A percentile compares a stretch with the other conserved stretches of the same genome.
Conservation (phyloP, 1,139 yeast genomes). For the Debaryomycetaceae sp. region DNA sequence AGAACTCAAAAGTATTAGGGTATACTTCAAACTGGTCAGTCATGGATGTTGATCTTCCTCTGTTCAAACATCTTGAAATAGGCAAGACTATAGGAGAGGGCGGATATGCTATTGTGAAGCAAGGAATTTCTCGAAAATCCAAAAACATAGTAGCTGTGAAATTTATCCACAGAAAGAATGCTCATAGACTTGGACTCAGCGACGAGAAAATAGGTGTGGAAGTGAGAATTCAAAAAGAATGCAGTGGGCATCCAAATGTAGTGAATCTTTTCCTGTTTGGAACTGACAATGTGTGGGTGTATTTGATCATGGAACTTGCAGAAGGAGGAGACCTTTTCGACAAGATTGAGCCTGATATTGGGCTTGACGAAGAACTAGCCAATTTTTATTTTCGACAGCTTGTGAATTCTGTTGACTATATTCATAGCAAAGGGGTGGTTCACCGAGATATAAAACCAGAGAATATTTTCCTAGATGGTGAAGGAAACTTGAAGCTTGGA, state of each 20-base stretch:
- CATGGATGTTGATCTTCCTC: slow-evolving; percentile 19
- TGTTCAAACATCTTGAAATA: slow-evolving; percentile 15
- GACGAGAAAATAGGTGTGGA: slow-evolving; percentile 51
- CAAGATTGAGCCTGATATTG: slow-evolving; percentile 71
- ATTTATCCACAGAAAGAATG: slow-evolving; percentile 48
- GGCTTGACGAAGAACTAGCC: slow-evolving; percentile 62
- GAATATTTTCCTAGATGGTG: slow-evolving; percentile 76
- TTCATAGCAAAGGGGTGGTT: slow-evolving; percentile 78
- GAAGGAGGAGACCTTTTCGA: slow-evolving; percentile 71
- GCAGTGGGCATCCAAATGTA: slow-evolving; percentile 57
- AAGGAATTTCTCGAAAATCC: slow-evolving; percentile 15
- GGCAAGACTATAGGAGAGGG: slow-evolving; percentile 32
- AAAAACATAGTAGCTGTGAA: slow-evolving; percentile 49
- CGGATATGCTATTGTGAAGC: slow-evolving; percentile 17
- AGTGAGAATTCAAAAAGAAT: slow-evolving; percentile 50
- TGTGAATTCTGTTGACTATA: slow-evolving; percentile 68
- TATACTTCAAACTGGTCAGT: too few relatives aligned
- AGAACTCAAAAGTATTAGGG: too few relatives aligned
- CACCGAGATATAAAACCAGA: slow-evolving; percentile 87
- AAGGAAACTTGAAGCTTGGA: slow-evolving; percentile 82
- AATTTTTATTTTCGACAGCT: slow-evolving; percentile 66
- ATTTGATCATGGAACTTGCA: slow-evolving; percentile 65
- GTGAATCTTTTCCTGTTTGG: slow-evolving; percentile 52
- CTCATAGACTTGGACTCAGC: slow-evolving; percentile 39
- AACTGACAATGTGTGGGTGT: slow-evolving; percentile 49